phyloP scores from a whole-genome alignment of 768 basidiomycete genomes.

The Kwoniella newhampshirensis region DNA sequence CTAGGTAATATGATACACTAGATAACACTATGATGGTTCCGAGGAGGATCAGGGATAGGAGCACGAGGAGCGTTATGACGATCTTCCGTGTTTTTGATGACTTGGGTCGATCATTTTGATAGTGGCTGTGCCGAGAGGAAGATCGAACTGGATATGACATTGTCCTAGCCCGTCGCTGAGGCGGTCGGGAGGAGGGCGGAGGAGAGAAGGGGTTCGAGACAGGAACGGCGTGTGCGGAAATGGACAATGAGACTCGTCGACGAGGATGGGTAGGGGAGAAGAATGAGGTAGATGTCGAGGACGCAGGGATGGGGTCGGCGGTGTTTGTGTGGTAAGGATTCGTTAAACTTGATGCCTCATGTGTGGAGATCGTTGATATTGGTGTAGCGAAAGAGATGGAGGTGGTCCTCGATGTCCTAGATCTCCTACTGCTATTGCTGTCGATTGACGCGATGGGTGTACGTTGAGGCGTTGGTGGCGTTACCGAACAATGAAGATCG shows the following conservation, averaged over 20 bases:
- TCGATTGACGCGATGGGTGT: too few relatives aligned
- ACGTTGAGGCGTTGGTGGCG: too few relatives aligned
- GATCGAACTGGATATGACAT: conserved; percentile 3
- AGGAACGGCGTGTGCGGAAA: neutral
- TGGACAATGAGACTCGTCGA: neutral
- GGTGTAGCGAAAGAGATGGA: too few relatives aligned
- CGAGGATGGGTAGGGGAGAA: neutral
- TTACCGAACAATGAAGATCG: too few relatives aligned
- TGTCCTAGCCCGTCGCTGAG: neutral
- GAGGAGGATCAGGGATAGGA: conserved; percentile 74
- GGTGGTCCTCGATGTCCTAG: too few relatives aligned
- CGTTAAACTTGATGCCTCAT: too few relatives aligned
- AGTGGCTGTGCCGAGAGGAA: conserved; percentile 1
- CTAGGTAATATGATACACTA: conserved; percentile 83
- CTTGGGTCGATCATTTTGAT: conserved; percentile 2
- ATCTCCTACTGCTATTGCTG: too few relatives aligned
- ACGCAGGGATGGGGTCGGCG: too few relatives aligned
- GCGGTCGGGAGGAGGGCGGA: neutral
- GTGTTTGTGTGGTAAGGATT: too few relatives aligned
- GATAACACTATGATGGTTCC: conserved; percentile 90
- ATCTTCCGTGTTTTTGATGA: conserved; percentile 33
- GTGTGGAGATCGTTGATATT: too few relatives aligned
- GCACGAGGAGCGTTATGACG: conserved; percentile 58
- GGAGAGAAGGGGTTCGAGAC: neutral
- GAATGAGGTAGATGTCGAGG: too few relatives aligned